Evolutionary conservation across 1,284 basidiomycete genomes (phyloP).

Genomic region (Trametes pubescens): DNA sequence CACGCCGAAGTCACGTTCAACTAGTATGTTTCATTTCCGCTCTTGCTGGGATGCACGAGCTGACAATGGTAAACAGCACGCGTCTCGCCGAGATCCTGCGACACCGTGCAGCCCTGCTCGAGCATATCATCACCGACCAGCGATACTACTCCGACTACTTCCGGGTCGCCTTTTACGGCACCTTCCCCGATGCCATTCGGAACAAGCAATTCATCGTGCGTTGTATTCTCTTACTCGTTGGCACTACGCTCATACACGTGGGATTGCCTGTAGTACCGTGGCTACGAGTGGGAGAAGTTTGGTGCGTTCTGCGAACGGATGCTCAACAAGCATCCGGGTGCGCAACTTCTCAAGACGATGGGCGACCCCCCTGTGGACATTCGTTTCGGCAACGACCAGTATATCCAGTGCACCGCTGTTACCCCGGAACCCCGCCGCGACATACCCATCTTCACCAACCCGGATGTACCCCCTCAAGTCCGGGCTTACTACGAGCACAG

Average conservation of each 20-base stretch:
- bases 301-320: slow-evolving; percentile 91
- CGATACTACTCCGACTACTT: slow-evolving; percentile 94
- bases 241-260: not conserved
- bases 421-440: slow-evolving; percentile 86
- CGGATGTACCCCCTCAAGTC: slow-evolving; percentile 84
- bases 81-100: slow-evolving; percentile 86
- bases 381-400: slow-evolving; percentile 82
- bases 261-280: slow-evolving; percentile 73
- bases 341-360: slow-evolving; percentile 79
- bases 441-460: slow-evolving; percentile 84
- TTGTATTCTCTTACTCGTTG: slow-evolving; percentile 4
- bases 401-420: slow-evolving; percentile 90
- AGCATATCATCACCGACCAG: slow-evolving; percentile 84
- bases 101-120: slow-evolving; percentile 85
- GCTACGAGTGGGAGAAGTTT: slow-evolving; percentile 91
- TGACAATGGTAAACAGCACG: slow-evolving; percentile 52
- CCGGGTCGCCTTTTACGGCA: slow-evolving; percentile 92
- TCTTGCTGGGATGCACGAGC: slow-evolving; percentile 11
- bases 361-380: slow-evolving; percentile 85
- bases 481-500: slow-evolving; percentile 90
- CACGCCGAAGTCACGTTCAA: slow-evolving; percentile 90
- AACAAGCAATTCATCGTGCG: slow-evolving; percentile 87
- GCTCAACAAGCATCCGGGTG: slow-evolving; percentile 91
- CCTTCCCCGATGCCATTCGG: slow-evolving; percentile 84
- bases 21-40: slow-evolving; percentile 65